A percentile compares a stretch with the other conserved stretches of the same genome.
Evolutionary conservation across 305 asterid species (phyloP).

Genomic region (Withania somnifera): DNA sequence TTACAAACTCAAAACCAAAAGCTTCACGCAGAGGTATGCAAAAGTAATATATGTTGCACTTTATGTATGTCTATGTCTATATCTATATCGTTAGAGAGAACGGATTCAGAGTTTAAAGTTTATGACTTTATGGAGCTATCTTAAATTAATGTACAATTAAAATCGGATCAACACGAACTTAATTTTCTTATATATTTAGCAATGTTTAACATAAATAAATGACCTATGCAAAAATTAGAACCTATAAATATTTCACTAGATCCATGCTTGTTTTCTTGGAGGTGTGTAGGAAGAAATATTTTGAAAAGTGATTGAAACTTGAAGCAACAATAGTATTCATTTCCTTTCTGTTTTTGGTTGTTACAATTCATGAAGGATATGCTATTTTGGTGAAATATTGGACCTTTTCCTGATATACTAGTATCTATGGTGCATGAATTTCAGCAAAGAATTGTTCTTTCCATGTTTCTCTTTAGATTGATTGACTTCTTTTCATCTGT

Average conservation of each 20-base stretch:
- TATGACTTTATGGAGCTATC: not conserved
- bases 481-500: not conserved
- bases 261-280: not conserved
- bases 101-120: not conserved
- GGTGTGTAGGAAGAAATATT: not conserved
- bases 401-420: not conserved
- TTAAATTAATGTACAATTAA: too few relatives aligned
- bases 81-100: not conserved
- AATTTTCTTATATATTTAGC: too few relatives aligned
- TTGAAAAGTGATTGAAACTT: not conserved
- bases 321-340: not conserved
- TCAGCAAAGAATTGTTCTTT: not conserved
- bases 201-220: too few relatives aligned
- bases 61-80: not conserved
- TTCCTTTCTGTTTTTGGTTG: not conserved
- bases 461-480: not conserved
- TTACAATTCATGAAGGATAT: not conserved
- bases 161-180: too few relatives aligned
- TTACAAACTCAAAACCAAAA: slow-evolving; percentile 42
- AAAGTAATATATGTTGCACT: not conserved
- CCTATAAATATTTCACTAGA: too few relatives aligned
- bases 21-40: slow-evolving; percentile 45
- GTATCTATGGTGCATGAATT: not conserved
- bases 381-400: not conserved
- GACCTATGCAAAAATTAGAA: too few relatives aligned